Evolutionary conservation across 1,139 yeast genomes (phyloP).

Genomic region (Lodderomyces metapsilosis): DNA sequence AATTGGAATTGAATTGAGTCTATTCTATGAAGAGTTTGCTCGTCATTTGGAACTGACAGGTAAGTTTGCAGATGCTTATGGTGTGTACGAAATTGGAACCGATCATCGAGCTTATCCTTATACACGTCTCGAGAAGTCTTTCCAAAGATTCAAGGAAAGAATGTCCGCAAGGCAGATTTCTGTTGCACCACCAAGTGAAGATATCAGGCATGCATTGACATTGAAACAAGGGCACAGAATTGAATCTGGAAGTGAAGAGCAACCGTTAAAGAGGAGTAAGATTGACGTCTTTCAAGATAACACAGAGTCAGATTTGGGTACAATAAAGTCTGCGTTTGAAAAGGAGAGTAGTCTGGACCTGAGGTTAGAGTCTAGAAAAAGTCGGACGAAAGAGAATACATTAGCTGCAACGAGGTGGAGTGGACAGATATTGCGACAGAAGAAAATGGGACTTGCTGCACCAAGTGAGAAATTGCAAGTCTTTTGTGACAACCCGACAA

Average conservation of each 20-base stretch:
- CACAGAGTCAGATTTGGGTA: conserved; percentile 22
- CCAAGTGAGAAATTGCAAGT: conserved; percentile 18
- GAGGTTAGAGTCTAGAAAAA: conserved; percentile 41
- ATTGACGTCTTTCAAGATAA: conserved; percentile 31
- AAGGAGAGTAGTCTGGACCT: conserved; percentile 28
- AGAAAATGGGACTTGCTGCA: conserved; percentile 5
- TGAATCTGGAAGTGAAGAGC: conserved; percentile 8
- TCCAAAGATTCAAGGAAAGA: conserved; percentile 39
- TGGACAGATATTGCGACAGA: conserved; percentile 57
- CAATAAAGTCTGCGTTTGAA: conserved; percentile 31
- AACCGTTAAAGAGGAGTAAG: conserved; percentile 21
- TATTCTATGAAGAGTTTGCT: conserved; percentile 83
- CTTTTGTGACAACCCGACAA: conserved; percentile 14
- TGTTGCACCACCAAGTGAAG: conserved; percentile 8
- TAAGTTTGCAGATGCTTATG: conserved; percentile 57
- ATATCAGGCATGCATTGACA: conserved; percentile 20
- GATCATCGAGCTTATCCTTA: conserved; percentile 62
- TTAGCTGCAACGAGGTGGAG: conserved; percentile 61
- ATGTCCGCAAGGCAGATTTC: neutral
- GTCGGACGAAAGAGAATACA: conserved; percentile 65
- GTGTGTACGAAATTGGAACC: conserved; percentile 64
- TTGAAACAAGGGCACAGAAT: conserved; percentile 25
- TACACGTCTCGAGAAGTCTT: conserved; percentile 50
- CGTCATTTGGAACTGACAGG: conserved; percentile 55
- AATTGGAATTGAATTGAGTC: conserved; percentile 67